A percentile compares a stretch with the other conserved stretches of the same genome.
These are phyloP conservation scores for Pelargonium fulgidum DNA, from an alignment of 441 rosid genomes.

Conservation along the genomic window DNA sequence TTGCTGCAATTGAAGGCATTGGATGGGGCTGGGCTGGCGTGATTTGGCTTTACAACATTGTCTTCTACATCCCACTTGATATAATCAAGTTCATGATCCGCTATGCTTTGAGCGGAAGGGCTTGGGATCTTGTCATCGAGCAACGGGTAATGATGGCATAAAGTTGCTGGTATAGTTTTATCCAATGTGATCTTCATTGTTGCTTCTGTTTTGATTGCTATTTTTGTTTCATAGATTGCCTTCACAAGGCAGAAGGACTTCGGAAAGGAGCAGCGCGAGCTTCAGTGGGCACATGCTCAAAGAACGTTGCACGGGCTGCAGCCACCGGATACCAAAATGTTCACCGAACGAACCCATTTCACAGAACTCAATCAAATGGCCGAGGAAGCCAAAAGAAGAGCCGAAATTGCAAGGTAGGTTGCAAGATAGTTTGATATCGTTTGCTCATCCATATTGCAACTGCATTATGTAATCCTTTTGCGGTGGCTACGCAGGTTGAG, in stretches of 20 bases:
- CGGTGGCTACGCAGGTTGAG: constrained; percentile 28
- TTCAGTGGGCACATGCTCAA: constrained; percentile 50
- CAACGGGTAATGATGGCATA: constrained; percentile 33
- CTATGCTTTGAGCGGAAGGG: constrained; percentile 43
- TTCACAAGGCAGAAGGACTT: constrained; percentile 44
- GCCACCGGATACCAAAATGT: constrained; percentile 37
- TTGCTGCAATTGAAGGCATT: constrained; percentile 38
- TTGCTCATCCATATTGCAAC: too few relatives aligned
- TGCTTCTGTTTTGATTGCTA: constrained; percentile 7
- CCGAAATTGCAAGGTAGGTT: constrained; percentile 39
- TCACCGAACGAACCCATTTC: constrained; percentile 30
- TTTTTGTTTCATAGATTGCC: constrained; percentile 31
- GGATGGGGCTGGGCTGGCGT: constrained; percentile 59
- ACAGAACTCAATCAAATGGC: constrained; percentile 38
- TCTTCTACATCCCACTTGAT: constrained; percentile 41
- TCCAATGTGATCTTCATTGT: not conserved
- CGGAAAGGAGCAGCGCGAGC: constrained; percentile 42
- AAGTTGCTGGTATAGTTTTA: too few relatives aligned
- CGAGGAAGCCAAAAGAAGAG: constrained; percentile 44
- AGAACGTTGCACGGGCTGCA: constrained; percentile 46
- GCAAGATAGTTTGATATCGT: not conserved
- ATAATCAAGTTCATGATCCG: constrained; percentile 39
- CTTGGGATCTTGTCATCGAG: constrained; percentile 50
- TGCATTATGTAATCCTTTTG: too few relatives aligned
- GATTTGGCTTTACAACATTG: constrained; percentile 39